Conservation (phyloP, 495 filamentous ascomycete species). For the Podospora conica region DNA sequence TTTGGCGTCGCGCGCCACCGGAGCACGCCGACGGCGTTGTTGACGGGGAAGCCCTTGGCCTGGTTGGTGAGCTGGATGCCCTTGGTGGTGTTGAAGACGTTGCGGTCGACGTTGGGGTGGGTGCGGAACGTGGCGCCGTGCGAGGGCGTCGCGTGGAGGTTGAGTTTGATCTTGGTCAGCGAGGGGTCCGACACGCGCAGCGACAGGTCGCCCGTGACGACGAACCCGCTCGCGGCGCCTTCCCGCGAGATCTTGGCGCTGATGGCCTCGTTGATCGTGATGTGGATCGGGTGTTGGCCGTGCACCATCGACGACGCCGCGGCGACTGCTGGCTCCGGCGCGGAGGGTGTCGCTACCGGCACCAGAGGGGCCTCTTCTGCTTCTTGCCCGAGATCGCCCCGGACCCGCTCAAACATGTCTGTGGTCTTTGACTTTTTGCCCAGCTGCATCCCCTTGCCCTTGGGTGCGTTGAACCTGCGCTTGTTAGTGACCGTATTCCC, state of each 20-base stretch:
- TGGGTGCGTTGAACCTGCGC: constrained; percentile 53
- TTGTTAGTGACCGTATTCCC: constrained; percentile 17
- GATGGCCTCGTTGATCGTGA: constrained; percentile 82
- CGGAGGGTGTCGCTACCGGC: constrained; percentile 53
- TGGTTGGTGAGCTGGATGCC: constrained; percentile 79
- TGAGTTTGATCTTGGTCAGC: constrained; percentile 82
- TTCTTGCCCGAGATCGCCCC: constrained; percentile 77
- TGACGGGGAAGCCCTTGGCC: constrained; percentile 81
- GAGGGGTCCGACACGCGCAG: constrained; percentile 81
- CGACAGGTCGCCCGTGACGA: constrained; percentile 84
- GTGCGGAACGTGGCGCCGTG: constrained; percentile 83
- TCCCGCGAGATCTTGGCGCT: constrained; percentile 81
- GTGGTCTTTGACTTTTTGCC: constrained; percentile 97
- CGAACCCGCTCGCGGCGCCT: constrained; percentile 72
- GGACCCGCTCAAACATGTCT: constrained; percentile 94
- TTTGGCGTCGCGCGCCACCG: constrained; percentile 78
- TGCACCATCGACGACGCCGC: constrained; percentile 56
- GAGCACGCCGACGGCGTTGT: constrained; percentile 81
- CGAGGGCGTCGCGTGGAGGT: constrained; percentile 63
- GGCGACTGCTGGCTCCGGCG: constrained; percentile 49
- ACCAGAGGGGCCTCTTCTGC: constrained; percentile 71
- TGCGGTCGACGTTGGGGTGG: constrained; percentile 91
- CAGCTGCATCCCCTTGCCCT: constrained; percentile 96
- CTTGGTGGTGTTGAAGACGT: constrained; percentile 68
- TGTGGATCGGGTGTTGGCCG: constrained; percentile 75